Base-by-base conservation (phyloP, 257 asterid genomes). In the Nicotiana noctiflora region DNA sequence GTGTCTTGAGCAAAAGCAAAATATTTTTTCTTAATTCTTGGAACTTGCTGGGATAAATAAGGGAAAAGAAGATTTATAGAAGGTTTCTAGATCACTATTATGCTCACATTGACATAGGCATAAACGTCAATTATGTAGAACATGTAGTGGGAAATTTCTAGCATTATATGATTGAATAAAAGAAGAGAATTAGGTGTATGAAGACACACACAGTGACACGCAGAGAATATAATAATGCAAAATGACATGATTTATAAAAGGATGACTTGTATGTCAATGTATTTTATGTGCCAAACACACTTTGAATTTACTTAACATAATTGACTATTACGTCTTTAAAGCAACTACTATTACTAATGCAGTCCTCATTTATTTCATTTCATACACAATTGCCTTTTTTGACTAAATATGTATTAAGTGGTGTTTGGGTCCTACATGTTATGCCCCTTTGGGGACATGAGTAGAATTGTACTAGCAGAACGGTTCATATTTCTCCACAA, bases 281-380 rank as follows among this genome's bases (percentile, higher is more conserved):
- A 59, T 32, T 51, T 56, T 23, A 2, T 32, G 27, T 61, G 40
- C 75, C 83, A 3, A 32, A 32, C 83, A 52, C 51, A 68, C 53
- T 23, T 0, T 15, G 9, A 34, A 4, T 76, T 63, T 63, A 49
- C 37, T 56, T 37, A 6, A 66, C 2, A 44, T 25, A 61, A 63
- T 40, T 64, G 86, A 85, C 84, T 82, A 37, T 49, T 8, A 27
- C 76, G 64, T 12, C 53, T 55, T 2, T n/a, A 18, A 55, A 55
- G 15, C 23, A 0, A 17, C 21, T 55, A 17, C 61, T 55, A 18
- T 55, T 55, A 55, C 60, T 5, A 80, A 7, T 31, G 67, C 27
- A 75, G 67, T 31, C 23, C 12, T 37, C 31, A 19, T 80, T 0
- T 51, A 8, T 25, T 65, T 29, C n/a, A 46, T 29, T 32, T 77